Conservation (phyloP, 257 asterid genomes). For the Osmanthus fragrans region DNA sequence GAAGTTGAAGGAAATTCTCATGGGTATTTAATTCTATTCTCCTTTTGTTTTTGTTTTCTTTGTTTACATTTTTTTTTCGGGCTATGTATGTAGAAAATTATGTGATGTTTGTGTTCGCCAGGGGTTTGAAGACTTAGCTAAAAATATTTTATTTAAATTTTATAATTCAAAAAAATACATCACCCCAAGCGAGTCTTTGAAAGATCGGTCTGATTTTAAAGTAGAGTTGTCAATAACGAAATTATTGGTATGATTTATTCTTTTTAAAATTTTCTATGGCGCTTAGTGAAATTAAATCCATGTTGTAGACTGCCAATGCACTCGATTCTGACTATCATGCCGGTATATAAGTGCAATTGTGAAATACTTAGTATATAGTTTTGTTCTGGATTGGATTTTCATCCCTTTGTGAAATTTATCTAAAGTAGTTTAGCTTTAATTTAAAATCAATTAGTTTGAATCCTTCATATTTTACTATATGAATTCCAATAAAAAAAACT, state of each 20-base stretch:
- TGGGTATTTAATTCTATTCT: conserved; percentile 26
- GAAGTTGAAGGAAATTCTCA: conserved; percentile 33
- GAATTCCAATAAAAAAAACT: neutral
- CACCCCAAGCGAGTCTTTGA: neutral
- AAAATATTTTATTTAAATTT: neutral
- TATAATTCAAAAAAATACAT: neutral
- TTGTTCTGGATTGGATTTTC: neutral
- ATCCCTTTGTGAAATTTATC: neutral
- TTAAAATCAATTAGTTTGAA: neutral
- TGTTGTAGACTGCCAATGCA: neutral
- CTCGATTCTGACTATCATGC: neutral
- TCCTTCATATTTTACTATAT: neutral
- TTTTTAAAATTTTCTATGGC: neutral
- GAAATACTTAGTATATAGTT: neutral
- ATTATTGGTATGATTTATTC: neutral
- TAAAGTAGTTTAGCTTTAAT: neutral
- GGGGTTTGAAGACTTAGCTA: neutral
- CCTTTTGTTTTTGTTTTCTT: neutral
- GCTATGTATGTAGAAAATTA: neutral
- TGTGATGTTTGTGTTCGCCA: neutral
- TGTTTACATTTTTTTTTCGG: neutral
- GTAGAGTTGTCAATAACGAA: neutral
- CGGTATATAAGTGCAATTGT: neutral
- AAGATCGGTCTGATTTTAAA: neutral
- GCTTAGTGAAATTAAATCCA: neutral